Base-by-base conservation (phyloP, 2,329 filamentous ascomycete species). In the Gyromitra esculenta region DNA sequence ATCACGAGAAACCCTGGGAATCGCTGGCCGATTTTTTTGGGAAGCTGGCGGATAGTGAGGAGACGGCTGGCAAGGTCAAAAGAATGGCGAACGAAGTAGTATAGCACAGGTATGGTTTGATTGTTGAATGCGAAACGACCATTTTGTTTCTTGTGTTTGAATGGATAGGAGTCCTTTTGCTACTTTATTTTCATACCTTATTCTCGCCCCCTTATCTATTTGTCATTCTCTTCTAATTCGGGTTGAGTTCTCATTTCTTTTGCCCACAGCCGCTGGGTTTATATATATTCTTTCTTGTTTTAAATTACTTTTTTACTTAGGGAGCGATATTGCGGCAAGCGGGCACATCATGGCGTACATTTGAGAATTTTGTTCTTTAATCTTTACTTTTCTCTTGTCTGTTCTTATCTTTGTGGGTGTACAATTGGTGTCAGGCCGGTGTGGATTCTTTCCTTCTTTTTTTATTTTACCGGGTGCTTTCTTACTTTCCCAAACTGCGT, bases 281-380 rank as follows among this genome's bases (percentile, higher is more conserved):
- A 78, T 74, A 64, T 70, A 48, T 67, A 64, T 76, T 37, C 75
- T 59, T 73, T 50, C 59, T 65, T 72, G 39, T 77, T 71, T 57
- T 77, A 67, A 59, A 74, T 66, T 67, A 66, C 57, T 57, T 73
- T 63, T 74, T 78, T 37, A 64, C 65, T n/a, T 75, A 52, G 71
- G 54, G 37, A 57, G 52, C 37, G 57, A 62, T 75, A 75, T 69
- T 25, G 59, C 45, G 60, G 75, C 52, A 62, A 77, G 71, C 52
- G 64, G 66, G 70, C 75, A 73, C 69, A 77, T 69, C 57, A 77
- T 41, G 75, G 75, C 75, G 75, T 75, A 76, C 72, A 79, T 79
- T 68, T 76, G 71, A 67, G 65, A 75, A 74, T 75, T 77, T 67
- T 64, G 50, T 76, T 62, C 67, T 70, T 63, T 69, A 69, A 69